Base-by-base conservation (phyloP, 352 stramenopile genomes). In the Globisporangium apiculatum region DNA sequence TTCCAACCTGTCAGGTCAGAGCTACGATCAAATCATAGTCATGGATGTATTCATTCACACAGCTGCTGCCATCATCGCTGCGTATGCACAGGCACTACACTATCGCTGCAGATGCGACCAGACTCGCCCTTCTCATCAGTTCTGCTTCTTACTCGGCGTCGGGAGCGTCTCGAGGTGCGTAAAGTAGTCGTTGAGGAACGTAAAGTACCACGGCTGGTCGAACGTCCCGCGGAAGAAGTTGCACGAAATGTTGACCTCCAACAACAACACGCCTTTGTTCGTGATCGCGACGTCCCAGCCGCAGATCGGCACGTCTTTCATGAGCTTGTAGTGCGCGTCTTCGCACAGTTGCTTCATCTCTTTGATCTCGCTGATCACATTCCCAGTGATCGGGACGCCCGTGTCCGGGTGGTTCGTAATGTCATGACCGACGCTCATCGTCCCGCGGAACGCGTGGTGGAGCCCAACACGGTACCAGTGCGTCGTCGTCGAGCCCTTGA, bases 401-500 rank as follows among this genome's bases (percentile, higher is more conserved):
- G 83, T 95, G 73, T 97, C 88, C 31, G 89, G 89, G 76, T 97
- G 89, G 71, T 85, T 83, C 42, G 75, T 91, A 60, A 89, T 91
- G 62, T 95, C 79, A 72, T 97, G 90, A 43, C 79, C 77, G 35
- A 91, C 85, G 50, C 73, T 86, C 73, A 94, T 86, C 55, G 83
- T 87, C 59, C 73, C 80, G 14, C 67, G 74, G 53, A 83, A 72
- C 24, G 88, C 62, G 70, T 96, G 84, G 57, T 83, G 70, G 36
- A 76, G 72, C 10, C 91, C 91, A 35, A 97, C 76, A 55, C 87
- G 69, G 76, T 98, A 96, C 97, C 97, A 99, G 76, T 99, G 95
- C 35, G 83, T 95, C 71, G 97, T 99, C 38, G 94, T 98, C 18
- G 95, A 98, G 48, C 97, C 97, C 69, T 93, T 91, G 18, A 88